These are phyloP conservation scores for Breviolum minutum DNA, from an alignment of 73 alveolate genomes.

Conservation along the genomic window DNA sequence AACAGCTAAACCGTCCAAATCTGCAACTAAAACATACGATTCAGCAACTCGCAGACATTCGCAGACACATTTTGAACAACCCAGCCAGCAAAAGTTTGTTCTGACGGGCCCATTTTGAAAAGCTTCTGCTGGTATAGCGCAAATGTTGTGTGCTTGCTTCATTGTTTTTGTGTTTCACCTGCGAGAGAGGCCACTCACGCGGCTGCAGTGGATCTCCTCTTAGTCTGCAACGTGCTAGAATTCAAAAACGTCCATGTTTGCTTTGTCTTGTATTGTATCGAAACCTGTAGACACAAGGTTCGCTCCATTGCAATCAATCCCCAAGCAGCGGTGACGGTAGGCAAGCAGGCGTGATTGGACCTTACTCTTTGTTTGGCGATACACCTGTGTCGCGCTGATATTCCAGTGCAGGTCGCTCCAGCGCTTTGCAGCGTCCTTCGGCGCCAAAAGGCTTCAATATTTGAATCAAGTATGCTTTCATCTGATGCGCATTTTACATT, in stretches of 20 bases:
- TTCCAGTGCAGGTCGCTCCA: constrained; percentile 41
- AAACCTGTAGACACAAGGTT: neutral
- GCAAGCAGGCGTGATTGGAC: constrained; percentile 25
- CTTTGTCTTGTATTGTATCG: neutral
- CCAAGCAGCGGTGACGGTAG: constrained; percentile 54
- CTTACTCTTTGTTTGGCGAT: neutral
- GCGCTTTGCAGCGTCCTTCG: constrained; percentile 62
- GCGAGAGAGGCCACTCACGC: constrained; percentile 41
- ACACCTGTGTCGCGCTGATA: neutral
- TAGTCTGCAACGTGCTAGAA: neutral
- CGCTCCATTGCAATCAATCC: constrained; percentile 84
- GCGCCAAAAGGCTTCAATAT: constrained; percentile 39
- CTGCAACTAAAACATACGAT: too few relatives aligned
- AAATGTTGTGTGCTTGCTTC: too few relatives aligned
- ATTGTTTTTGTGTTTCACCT: neutral
- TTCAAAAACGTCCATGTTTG: neutral
- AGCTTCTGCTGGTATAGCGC: too few relatives aligned
- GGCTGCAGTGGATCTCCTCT: constrained; percentile 46
- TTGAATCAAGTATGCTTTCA: neutral
- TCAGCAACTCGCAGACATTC: too few relatives aligned
- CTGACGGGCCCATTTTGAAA: too few relatives aligned
- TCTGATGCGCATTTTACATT: neutral
- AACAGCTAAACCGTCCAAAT: too few relatives aligned
- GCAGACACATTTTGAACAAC: too few relatives aligned
- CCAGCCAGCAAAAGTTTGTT: neutral